phyloP scores from a whole-genome alignment of 169 alveolate genomes.

The Cyclospora cayetanensis region DNA sequence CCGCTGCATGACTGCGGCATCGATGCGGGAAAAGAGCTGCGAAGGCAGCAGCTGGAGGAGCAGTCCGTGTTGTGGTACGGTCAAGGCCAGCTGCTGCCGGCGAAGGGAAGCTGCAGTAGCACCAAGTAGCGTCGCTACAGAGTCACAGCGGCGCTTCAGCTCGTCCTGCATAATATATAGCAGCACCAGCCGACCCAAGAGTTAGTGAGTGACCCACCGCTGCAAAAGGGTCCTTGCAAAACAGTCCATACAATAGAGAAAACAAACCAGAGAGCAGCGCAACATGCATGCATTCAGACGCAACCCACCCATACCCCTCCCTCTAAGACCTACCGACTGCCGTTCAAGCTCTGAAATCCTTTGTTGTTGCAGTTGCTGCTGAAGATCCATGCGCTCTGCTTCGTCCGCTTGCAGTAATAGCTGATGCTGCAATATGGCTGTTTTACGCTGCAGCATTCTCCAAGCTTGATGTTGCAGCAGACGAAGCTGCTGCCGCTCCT shows the following conservation, averaged over 20 bases:
- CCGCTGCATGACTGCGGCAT: neutral
- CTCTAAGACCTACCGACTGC: neutral
- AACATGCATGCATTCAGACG: neutral
- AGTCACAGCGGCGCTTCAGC: neutral
- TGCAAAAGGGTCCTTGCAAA: too few species aligned
- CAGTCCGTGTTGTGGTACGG: neutral
- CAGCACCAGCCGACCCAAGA: neutral
- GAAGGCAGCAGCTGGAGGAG: neutral
- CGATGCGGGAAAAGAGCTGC: neutral
- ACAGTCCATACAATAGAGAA: neutral
- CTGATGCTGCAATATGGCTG: neutral
- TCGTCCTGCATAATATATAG: neutral
- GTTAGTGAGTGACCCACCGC: neutral
- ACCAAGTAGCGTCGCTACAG: neutral
- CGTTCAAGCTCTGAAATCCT: neutral
- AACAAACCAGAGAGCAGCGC: neutral
- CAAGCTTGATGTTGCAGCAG: neutral
- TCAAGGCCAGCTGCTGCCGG: neutral
- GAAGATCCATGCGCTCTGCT: neutral
- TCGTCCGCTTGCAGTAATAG: neutral
- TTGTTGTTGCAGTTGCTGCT: neutral
- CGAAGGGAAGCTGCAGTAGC: neutral
- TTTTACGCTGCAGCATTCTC: neutral
- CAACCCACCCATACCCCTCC: too few species aligned
- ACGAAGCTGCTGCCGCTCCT: neutral